Percentiles rank a stretch among this genome's conserved stretches.
These are phyloP conservation scores for Apiotrichum brassicae DNA, from an alignment of 1,284 basidiomycete genomes.

Conservation along the genomic window DNA sequence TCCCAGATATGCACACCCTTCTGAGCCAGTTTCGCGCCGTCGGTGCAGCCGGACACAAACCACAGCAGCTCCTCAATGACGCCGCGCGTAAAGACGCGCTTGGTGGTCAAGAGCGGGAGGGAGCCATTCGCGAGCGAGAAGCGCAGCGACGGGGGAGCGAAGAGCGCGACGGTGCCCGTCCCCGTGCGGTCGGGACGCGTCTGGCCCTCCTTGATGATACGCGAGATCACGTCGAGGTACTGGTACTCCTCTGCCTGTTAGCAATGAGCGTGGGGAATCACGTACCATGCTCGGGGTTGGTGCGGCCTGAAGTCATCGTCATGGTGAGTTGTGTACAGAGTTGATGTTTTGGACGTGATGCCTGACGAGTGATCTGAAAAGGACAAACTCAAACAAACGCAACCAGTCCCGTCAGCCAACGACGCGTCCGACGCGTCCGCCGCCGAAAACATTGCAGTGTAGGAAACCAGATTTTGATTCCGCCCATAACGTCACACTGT, in stretches of 20 bases:
- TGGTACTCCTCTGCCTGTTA: slow-evolving; percentile 63
- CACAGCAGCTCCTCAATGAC: slow-evolving; percentile 93
- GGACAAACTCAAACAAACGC: background rate
- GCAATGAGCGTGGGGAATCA: background rate
- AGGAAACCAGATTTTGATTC: background rate
- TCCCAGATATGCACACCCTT: slow-evolving; percentile 97
- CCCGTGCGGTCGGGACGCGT: slow-evolving; percentile 80
- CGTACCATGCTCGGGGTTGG: slow-evolving; percentile 37
- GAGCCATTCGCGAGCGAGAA: slow-evolving; percentile 70
- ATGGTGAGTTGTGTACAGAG: background rate
- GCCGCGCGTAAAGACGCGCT: slow-evolving; percentile 85
- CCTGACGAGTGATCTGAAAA: background rate
- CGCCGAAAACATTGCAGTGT: background rate
- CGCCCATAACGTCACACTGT: background rate
- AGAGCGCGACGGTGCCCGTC: slow-evolving; percentile 82
- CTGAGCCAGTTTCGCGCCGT: slow-evolving; percentile 68
- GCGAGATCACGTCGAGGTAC: slow-evolving; percentile 72
- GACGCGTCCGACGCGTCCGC: background rate
- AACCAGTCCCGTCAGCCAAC: background rate
- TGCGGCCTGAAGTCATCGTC: slow-evolving; percentile 10
- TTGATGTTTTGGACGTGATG: background rate
- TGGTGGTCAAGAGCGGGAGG: slow-evolving; percentile 88
- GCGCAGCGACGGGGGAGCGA: slow-evolving; percentile 78
- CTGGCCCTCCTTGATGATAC: slow-evolving; percentile 68
- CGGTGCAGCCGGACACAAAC: slow-evolving; percentile 84